Evolutionary conservation across 1,284 basidiomycete species (phyloP).

Genomic region (Naganishia sp.): DNA sequence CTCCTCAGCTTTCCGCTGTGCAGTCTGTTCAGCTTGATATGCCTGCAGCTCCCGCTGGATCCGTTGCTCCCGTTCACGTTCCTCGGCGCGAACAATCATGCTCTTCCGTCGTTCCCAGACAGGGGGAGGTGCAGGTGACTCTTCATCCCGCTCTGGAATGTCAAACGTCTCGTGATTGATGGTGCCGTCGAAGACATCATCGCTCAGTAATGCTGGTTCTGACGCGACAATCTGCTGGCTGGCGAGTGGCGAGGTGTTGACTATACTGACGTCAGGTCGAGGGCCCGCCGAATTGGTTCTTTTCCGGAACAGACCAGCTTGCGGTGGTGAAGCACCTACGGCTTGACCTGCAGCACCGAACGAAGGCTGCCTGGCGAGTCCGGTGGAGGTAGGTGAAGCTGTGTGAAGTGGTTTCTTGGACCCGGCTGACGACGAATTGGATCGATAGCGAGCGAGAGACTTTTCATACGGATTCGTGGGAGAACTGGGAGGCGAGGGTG

Average conservation of each 20-base stretch:
- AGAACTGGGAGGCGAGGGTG: slow-evolving; percentile 9
- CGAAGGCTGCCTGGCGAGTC: slow-evolving; percentile 19
- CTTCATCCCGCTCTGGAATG: slow-evolving; percentile 22
- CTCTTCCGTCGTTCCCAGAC: slow-evolving; percentile 30
- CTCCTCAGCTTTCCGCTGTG: slow-evolving; percentile 4
- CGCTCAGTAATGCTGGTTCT: background rate
- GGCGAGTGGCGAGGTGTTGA: background rate
- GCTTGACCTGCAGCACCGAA: slow-evolving; percentile 21
- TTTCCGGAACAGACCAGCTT: slow-evolving; percentile 9
- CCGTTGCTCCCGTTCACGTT: slow-evolving; percentile 23
- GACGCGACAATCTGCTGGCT: background rate
- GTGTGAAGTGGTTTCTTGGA: slow-evolving; percentile 4
- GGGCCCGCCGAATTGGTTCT: slow-evolving; percentile 12
- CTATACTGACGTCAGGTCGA: background rate
- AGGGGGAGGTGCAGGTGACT: slow-evolving; percentile 22
- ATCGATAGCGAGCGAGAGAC: slow-evolving; percentile 19
- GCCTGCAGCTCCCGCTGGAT: slow-evolving; percentile 25
- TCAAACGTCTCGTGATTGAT: slow-evolving; percentile 4
- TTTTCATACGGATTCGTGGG: slow-evolving; percentile 23
- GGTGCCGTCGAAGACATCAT: background rate
- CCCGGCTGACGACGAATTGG: slow-evolving; percentile 19
- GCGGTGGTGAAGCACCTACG: slow-evolving; percentile 1
- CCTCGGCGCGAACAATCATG: slow-evolving; percentile 27
- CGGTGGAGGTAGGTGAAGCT: slow-evolving; percentile 9
- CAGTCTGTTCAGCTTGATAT: slow-evolving; percentile 20